Conservation (phyloP, 2,329 filamentous ascomycete species). For the Alternaria arbusti region DNA sequence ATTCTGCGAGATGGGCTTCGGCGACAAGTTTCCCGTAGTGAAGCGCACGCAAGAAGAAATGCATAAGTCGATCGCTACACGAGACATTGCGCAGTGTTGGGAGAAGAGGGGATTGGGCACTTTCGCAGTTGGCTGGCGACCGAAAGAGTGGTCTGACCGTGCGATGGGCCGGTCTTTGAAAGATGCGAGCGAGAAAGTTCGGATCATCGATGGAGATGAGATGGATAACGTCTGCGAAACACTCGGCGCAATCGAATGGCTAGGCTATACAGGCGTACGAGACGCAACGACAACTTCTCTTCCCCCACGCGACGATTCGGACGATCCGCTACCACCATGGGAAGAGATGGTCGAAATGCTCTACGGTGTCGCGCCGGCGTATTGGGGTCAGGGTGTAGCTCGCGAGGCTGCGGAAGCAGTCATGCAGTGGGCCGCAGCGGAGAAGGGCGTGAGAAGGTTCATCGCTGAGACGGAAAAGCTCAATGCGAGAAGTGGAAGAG, state of each 20-base stretch:
- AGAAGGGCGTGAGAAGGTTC: conserved; percentile 18
- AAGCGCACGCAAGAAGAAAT: conserved; percentile 15
- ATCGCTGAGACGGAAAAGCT: conserved; percentile 31
- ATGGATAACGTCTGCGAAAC: background rate
- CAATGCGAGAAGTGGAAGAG: conserved; percentile 29
- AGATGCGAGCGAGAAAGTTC: background rate
- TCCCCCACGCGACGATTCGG: conserved; percentile 3
- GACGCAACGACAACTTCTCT: conserved; percentile 26
- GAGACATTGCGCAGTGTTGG: conserved; percentile 21
- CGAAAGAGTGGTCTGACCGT: background rate
- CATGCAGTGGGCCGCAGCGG: conserved; percentile 20
- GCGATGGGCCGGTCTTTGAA: background rate
- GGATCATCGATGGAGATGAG: background rate
- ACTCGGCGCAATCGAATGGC: conserved; percentile 7
- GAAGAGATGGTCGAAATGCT: conserved; percentile 25
- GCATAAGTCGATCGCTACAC: conserved; percentile 9
- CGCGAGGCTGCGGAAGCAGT: conserved; percentile 23
- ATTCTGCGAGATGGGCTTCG: conserved; percentile 1
- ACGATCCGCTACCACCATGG: conserved; percentile 20
- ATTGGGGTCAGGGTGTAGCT: conserved; percentile 24
- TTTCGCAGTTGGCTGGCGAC: conserved; percentile 18
- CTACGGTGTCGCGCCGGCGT: conserved; percentile 18
- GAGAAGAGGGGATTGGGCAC: conserved; percentile 16
- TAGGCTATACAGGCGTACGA: conserved; percentile 27
- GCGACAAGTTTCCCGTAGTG: background rate